These are phyloP conservation scores for Thalassiosira profunda DNA, from an alignment of 108 stramenopile species.

Conservation along the genomic window DNA sequence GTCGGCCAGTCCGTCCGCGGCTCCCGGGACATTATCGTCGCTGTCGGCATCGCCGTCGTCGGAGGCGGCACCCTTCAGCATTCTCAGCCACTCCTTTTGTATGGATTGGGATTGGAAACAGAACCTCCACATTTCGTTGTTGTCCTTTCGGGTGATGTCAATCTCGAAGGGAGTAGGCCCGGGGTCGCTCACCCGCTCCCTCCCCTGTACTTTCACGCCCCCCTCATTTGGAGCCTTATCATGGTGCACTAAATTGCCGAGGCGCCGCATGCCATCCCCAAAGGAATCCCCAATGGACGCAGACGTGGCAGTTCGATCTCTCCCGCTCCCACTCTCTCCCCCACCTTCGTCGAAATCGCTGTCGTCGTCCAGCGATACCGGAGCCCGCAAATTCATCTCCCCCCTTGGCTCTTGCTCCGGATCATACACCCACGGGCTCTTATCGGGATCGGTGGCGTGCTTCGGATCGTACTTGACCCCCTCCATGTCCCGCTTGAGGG, in stretches of 20 bases:
- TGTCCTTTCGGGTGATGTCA: slow-evolving; percentile 39
- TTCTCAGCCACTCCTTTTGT: slow-evolving; percentile 34
- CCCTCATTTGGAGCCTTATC: slow-evolving; percentile 1
- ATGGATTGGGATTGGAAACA: slow-evolving; percentile 46
- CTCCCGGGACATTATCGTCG: slow-evolving; percentile 4
- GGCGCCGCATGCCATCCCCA: background rate
- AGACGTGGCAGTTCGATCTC: no score
- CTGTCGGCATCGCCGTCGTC: slow-evolving; percentile 6
- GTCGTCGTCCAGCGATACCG: background rate
- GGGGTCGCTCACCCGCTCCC: slow-evolving; percentile 22
- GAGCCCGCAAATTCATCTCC: slow-evolving; percentile 27
- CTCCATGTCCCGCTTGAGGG: slow-evolving; percentile 9
- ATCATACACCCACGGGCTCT: slow-evolving; percentile 36
- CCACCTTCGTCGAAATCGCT: background rate
- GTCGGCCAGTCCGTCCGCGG: slow-evolving; percentile 22
- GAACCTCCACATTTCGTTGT: slow-evolving; percentile 49
- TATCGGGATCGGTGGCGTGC: slow-evolving; percentile 8
- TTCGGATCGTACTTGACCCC: slow-evolving; percentile 15
- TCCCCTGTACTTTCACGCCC: slow-evolving; percentile 20
- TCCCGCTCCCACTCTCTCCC: background rate
- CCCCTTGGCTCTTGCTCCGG: slow-evolving; percentile 32
- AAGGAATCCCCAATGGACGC: background rate
- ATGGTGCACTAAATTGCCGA: slow-evolving; percentile 13
- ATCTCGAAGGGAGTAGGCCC: slow-evolving; percentile 53
- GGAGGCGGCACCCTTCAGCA: slow-evolving; percentile 18